Evolutionary conservation across 2,329 filamentous ascomycete genomes (phyloP).

Genomic region (Mollisia scopiformis): DNA sequence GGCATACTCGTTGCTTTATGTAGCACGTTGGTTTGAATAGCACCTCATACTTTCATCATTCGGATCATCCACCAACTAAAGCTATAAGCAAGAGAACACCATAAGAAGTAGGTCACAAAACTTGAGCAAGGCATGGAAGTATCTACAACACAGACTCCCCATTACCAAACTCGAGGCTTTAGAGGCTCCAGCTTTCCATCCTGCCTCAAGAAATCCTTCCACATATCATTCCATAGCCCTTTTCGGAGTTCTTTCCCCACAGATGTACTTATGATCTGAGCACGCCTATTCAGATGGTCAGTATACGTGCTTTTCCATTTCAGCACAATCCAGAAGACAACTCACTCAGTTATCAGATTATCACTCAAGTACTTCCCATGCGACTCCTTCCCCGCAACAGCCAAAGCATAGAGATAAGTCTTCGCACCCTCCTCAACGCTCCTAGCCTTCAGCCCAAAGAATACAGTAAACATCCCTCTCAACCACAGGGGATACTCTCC

Average conservation of each 20-base stretch:
- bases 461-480: slow-evolving; percentile 1
- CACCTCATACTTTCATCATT: not conserved
- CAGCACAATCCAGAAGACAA: not conserved
- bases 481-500: slow-evolving; percentile 12
- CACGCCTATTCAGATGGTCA: slow-evolving; percentile 1
- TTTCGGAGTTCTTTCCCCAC: not conserved
- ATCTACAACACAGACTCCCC: not conserved
- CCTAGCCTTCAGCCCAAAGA: slow-evolving; percentile 9
- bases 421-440: slow-evolving; percentile 7
- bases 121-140: not conserved
- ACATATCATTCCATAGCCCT: slow-evolving; percentile 3
- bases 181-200: not conserved
- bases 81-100: not conserved
- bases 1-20: slow-evolving; percentile 6
- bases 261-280: not conserved
- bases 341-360: slow-evolving; percentile 23
- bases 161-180: not conserved
- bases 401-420: slow-evolving; percentile 10
- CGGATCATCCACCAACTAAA: not conserved
- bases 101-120: not conserved
- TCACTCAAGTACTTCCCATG: slow-evolving; percentile 29
- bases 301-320: not conserved
- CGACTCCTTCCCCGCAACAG: slow-evolving; percentile 21
- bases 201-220: slow-evolving; percentile 5
- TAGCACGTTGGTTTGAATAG: not conserved